Evolutionary conservation across 176 grass and related monocot species (phyloP).

Genomic region (Cenchrus purpureus): DNA sequence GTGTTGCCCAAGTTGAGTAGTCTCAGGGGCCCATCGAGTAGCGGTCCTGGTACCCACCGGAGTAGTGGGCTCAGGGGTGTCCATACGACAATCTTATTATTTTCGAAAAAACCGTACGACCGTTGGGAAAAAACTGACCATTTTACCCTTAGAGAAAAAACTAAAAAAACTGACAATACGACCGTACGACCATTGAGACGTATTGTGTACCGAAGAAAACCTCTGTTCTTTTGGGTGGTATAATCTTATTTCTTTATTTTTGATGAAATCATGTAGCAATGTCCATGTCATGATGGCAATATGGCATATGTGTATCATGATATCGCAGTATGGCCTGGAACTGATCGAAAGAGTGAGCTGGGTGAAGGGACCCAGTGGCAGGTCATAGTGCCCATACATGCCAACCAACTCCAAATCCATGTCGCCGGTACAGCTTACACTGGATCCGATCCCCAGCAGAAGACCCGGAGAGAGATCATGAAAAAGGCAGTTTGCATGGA

Average conservation of each 20-base stretch:
- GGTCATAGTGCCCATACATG: constrained; percentile 16
- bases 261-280: neutral
- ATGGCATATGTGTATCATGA: constrained; percentile 1
- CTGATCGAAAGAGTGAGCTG: constrained; percentile 23
- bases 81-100: no score
- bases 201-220: no score
- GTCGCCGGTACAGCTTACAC: constrained; percentile 42
- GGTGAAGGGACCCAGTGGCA: constrained; percentile 18
- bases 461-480: constrained; percentile 31
- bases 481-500: constrained; percentile 31
- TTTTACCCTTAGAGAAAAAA: no score
- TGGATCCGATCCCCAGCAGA: constrained; percentile 31
- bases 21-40: no score
- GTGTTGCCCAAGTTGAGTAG: no score
- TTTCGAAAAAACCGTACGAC: no score
- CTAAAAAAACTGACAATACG: no score
- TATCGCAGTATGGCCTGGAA: neutral
- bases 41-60: no score
- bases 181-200: no score
- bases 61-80: no score
- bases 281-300: neutral
- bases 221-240: no score
- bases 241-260: neutral
- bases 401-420: constrained; percentile 43
- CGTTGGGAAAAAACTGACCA: no score